Percentiles rank a stretch among this genome's conserved stretches.
These are phyloP conservation scores for Aspergillus quadrilineatus DNA, from an alignment of 2,329 filamentous ascomycete species.

Conservation along the genomic window DNA sequence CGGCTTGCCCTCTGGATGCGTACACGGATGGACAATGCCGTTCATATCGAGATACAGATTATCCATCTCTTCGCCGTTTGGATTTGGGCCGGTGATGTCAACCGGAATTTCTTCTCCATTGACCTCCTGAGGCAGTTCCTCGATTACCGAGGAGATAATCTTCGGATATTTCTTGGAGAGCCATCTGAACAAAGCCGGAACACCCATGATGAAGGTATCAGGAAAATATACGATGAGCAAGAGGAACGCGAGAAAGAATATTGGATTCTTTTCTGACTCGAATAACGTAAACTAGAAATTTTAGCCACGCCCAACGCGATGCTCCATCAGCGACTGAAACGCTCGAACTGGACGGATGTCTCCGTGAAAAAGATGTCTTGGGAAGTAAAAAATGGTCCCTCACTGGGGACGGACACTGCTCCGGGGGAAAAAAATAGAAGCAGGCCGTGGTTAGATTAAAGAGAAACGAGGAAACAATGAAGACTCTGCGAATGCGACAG, in stretches of 20 bases:
- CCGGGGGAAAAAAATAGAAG: slow-evolving; percentile 1
- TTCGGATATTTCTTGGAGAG: slow-evolving; percentile 96
- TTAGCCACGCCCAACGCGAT: slow-evolving; percentile 13
- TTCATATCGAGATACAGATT: slow-evolving; percentile 99
- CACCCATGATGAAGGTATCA: slow-evolving; percentile 66
- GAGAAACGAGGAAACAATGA: slow-evolving; percentile 12
- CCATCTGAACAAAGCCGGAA: slow-evolving; percentile 93
- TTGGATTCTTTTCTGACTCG: slow-evolving; percentile 9
- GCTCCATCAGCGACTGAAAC: slow-evolving; percentile 20
- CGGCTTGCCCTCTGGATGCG: slow-evolving; percentile 90
- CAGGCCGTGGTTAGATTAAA: slow-evolving; percentile 7
- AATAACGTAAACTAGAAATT: slow-evolving; percentile 8
- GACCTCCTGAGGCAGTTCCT: slow-evolving; percentile 77
- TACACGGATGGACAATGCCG: slow-evolving; percentile 97
- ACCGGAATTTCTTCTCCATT: slow-evolving; percentile 83
- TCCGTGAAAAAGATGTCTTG: neutral
- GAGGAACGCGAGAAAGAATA: slow-evolving; percentile 6
- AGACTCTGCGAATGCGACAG: slow-evolving; percentile 22
- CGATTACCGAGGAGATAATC: slow-evolving; percentile 87
- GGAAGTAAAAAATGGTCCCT: neutral
- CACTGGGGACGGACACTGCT: slow-evolving; percentile 1
- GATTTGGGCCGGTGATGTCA: slow-evolving; percentile 80
- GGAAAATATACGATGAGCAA: neutral
- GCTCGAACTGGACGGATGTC: neutral
- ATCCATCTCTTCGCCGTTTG: slow-evolving; percentile 96